These are phyloP conservation scores for Globisporangium polare DNA, from an alignment of 352 stramenopile species.

Conservation along the genomic window DNA sequence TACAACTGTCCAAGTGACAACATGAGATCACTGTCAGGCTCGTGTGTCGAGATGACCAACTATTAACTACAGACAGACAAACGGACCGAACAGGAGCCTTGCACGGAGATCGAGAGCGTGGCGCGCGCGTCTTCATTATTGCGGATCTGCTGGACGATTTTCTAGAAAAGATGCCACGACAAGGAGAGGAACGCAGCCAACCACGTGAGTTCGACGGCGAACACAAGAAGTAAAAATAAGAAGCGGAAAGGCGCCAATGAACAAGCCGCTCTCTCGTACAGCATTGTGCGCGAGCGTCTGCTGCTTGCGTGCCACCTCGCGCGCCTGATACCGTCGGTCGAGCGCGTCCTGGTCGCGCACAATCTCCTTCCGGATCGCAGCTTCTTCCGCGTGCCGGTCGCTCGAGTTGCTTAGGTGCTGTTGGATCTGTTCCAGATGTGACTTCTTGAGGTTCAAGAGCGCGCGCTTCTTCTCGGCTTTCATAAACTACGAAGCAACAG, in stretches of 20 bases:
- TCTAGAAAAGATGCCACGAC: background rate
- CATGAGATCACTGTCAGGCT: no score
- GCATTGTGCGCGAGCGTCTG: slow-evolving; percentile 13
- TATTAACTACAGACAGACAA: background rate
- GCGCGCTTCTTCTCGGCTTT: slow-evolving; percentile 20
- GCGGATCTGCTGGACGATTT: slow-evolving; percentile 27
- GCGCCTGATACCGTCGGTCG: slow-evolving; percentile 17
- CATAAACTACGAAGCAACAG: slow-evolving; percentile 3
- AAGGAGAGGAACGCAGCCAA: background rate
- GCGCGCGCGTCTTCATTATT: slow-evolving; percentile 21
- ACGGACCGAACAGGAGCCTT: slow-evolving; percentile 28
- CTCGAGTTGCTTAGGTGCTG: slow-evolving; percentile 12
- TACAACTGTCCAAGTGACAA: slow-evolving; percentile 18
- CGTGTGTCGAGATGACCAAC: background rate
- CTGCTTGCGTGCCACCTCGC: slow-evolving; percentile 18
- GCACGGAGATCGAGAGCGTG: slow-evolving; percentile 17
- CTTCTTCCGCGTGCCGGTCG: background rate
- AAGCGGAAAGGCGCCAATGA: background rate
- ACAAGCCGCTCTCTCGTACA: slow-evolving; percentile 10
- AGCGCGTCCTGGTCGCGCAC: slow-evolving; percentile 22
- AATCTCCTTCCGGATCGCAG: background rate
- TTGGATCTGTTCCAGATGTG: slow-evolving; percentile 29
- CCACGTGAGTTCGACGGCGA: background rate
- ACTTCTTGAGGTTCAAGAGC: slow-evolving; percentile 23
- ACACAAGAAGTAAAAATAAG: background rate